phyloP scores from a whole-genome alignment of 768 basidiomycete genomes.

The Polyporus arcularius region DNA sequence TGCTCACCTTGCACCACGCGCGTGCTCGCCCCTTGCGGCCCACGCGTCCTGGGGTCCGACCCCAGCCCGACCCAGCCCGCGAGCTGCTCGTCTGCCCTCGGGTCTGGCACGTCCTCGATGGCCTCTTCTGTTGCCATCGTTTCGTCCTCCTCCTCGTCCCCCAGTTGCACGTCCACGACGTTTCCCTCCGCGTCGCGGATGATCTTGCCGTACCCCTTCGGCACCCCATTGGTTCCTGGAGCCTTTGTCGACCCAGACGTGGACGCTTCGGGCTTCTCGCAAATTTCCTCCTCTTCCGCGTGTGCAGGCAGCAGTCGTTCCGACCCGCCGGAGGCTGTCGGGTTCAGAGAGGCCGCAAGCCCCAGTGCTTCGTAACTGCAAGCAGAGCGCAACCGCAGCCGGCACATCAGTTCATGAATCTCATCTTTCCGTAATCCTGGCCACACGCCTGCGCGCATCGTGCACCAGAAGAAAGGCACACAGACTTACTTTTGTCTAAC shows the following conservation, averaged over 20 bases:
- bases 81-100: slow-evolving; percentile 20
- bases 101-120: slow-evolving; percentile 43
- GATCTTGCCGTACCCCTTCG: slow-evolving; percentile 78
- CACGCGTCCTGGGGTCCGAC: slow-evolving; percentile 26
- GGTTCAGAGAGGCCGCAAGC: slow-evolving; percentile 68
- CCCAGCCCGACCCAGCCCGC: slow-evolving; percentile 30
- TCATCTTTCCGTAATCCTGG: slow-evolving; percentile 11
- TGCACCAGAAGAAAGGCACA: slow-evolving; percentile 5
- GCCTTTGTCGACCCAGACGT: slow-evolving; percentile 3
- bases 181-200: slow-evolving; percentile 78
- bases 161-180: slow-evolving; percentile 67
- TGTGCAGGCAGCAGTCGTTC: slow-evolving; percentile 41
- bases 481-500: slow-evolving; percentile 84
- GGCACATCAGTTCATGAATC: slow-evolving; percentile 3
- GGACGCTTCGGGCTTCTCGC: slow-evolving; percentile 24
- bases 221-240: slow-evolving; percentile 32
- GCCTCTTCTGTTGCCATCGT: slow-evolving; percentile 15
- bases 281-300: not conserved
- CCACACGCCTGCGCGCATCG: slow-evolving; percentile 6
- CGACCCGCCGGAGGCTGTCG: slow-evolving; percentile 65
- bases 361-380: slow-evolving; percentile 77
- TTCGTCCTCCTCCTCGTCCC: slow-evolving; percentile 48
- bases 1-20: slow-evolving; percentile 45
- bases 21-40: slow-evolving; percentile 19
- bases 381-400: slow-evolving; percentile 7